Percentiles rank a stretch among this genome's conserved stretches.
phyloP scores from a whole-genome alignment of 2,329 filamentous ascomycete species.

The Aspergillus sojae region DNA sequence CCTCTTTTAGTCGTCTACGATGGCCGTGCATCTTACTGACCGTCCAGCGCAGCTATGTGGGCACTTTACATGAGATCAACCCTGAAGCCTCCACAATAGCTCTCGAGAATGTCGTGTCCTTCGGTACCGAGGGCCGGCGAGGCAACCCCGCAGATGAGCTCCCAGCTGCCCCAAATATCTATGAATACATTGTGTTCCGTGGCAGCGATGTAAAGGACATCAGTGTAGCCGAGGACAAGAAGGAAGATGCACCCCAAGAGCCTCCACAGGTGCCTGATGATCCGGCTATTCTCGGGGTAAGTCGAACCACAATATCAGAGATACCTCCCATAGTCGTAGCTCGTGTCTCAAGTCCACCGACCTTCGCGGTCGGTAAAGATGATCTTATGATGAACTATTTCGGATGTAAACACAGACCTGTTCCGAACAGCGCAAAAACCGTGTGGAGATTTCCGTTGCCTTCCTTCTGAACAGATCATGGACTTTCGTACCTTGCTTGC shows the following conservation, averaged over 20 bases:
- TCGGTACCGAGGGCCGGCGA: conserved; percentile 88
- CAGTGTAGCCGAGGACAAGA: conserved; percentile 81
- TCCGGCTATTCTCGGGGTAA: conserved; percentile 95
- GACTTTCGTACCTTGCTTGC: conserved; percentile 16
- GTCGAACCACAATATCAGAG: conserved; percentile 47
- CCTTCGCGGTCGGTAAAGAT: conserved; percentile 21
- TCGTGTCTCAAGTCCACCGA: conserved; percentile 13
- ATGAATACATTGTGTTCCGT: conserved; percentile 98
- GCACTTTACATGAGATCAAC: conserved; percentile 96
- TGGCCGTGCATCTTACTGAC: conserved; percentile 36
- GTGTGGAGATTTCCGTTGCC: conserved; percentile 99
- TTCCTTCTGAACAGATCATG: conserved; percentile 85
- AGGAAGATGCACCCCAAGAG: conserved; percentile 71
- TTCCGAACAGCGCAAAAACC: conserved; percentile 82
- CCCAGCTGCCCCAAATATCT: conserved; percentile 79
- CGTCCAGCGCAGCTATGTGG: conserved; percentile 72
- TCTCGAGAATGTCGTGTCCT: conserved; percentile 92
- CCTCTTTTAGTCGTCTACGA: neutral
- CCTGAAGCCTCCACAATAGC: conserved; percentile 96
- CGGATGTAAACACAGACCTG: conserved; percentile 91
- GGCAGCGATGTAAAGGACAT: conserved; percentile 98
- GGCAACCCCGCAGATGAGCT: conserved; percentile 80
- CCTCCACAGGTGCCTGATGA: conserved; percentile 85
- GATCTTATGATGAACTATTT: conserved; percentile 76
- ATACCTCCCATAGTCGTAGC: neutral